These are phyloP conservation scores for Thelonectria blattea DNA, from an alignment of 2,329 filamentous ascomycete genomes.

Conservation along the genomic window DNA sequence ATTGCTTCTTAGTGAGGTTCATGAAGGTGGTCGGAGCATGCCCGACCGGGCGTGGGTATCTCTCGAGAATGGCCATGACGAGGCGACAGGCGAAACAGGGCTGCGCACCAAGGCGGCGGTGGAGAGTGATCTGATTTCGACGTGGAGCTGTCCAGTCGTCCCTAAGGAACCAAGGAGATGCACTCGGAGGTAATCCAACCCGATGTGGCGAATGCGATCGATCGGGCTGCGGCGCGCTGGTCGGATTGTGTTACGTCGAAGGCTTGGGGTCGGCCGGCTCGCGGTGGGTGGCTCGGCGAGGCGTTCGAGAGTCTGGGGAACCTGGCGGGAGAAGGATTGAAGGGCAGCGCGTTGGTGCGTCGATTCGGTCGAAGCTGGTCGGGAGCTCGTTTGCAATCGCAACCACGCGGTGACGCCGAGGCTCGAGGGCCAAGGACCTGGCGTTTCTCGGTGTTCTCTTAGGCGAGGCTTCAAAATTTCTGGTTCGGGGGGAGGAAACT, in stretches of 20 bases:
- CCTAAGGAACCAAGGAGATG: constrained; percentile 15
- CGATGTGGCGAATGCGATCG: constrained; percentile 26
- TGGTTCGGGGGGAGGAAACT: constrained; percentile 8
- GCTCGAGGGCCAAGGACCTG: constrained; percentile 32
- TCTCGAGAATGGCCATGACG: constrained; percentile 34
- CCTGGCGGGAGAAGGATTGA: constrained; percentile 2
- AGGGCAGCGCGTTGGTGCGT: neutral
- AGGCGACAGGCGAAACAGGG: constrained; percentile 1
- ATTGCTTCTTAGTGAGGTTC: constrained; percentile 37
- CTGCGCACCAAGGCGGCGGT: constrained; percentile 10
- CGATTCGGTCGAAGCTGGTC: neutral
- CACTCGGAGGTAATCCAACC: constrained; percentile 1
- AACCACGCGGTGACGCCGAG: constrained; percentile 32
- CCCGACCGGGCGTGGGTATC: constrained; percentile 17
- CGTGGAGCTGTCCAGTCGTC: neutral
- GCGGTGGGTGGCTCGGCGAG: constrained; percentile 1
- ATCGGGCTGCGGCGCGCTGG: constrained; percentile 5
- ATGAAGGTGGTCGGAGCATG: constrained; percentile 27
- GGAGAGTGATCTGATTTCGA: constrained; percentile 3
- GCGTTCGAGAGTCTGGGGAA: neutral
- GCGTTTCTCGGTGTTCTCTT: constrained; percentile 5
- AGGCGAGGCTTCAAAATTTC: constrained; percentile 3
- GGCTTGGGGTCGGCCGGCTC: neutral
- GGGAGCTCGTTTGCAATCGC: constrained; percentile 30
- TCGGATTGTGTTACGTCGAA: neutral